A percentile compares a stretch with the other conserved stretches of the same genome.
phyloP scores from a whole-genome alignment of 148 eudicot species.

The Nepenthes gracilis region DNA sequence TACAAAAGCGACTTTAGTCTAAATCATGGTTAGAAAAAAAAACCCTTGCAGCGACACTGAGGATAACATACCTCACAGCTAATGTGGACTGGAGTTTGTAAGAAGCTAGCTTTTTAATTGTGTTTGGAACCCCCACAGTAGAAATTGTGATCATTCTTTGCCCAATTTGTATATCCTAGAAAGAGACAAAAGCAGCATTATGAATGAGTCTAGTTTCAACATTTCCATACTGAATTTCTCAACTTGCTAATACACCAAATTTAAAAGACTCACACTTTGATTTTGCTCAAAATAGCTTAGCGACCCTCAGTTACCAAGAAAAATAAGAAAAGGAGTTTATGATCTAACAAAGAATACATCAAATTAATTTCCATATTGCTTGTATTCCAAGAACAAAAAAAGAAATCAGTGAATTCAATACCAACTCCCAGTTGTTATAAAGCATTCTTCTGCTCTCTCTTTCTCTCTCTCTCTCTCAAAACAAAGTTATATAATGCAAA shows the following conservation, averaged over 20 bases:
- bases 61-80: constrained; percentile 62
- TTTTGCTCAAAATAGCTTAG: not conserved
- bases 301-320: no score
- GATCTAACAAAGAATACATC: no score
- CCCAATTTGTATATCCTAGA: constrained; percentile 83
- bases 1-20: not conserved
- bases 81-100: constrained; percentile 97
- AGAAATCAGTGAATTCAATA: no score
- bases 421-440: no score
- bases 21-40: not conserved
- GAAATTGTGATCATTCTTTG: constrained; percentile 99
- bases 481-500: not conserved
- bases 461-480: no score
- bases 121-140: constrained; percentile 98
- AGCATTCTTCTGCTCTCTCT: no score
- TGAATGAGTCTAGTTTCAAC: not conserved
- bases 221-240: not conserved
- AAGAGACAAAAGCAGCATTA: constrained; percentile 2
- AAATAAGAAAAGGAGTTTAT: no score
- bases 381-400: no score
- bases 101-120: constrained; percentile 73
- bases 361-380: no score
- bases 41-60: not conserved
- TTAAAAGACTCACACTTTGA: not conserved
- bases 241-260: not conserved